A percentile compares a stretch with the other conserved stretches of the same genome.
These are phyloP conservation scores for Aspergillus felis DNA, from an alignment of 2,329 filamentous ascomycete genomes.

Conservation along the genomic window DNA sequence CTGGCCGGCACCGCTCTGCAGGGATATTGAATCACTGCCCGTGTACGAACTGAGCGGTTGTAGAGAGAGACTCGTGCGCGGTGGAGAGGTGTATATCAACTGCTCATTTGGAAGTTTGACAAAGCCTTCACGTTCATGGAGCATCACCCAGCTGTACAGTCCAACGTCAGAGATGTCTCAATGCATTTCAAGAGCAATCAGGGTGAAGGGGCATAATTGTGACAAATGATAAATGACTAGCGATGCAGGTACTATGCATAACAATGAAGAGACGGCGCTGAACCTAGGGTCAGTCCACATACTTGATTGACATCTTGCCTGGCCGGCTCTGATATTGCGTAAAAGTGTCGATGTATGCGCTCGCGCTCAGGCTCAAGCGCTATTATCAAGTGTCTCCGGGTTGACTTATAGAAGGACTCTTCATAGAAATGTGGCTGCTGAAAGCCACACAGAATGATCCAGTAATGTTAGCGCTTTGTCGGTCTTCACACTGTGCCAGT, in stretches of 20 bases:
- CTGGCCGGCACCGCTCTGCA: slow-evolving; percentile 70
- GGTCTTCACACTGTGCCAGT: no score
- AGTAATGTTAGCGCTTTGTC: no score
- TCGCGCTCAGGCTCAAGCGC: neutral
- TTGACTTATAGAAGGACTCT: neutral
- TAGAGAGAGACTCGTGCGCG: slow-evolving; percentile 72
- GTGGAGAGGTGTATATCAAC: slow-evolving; percentile 73
- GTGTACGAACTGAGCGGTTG: slow-evolving; percentile 65
- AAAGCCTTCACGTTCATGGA: slow-evolving; percentile 67
- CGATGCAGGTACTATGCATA: neutral
- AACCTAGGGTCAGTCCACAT: slow-evolving; percentile 20
- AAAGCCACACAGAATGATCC: no score
- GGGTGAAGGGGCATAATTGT: neutral
- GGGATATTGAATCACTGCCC: slow-evolving; percentile 60
- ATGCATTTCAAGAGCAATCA: neutral
- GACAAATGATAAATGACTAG: neutral
- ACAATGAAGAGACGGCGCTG: neutral
- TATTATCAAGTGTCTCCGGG: neutral
- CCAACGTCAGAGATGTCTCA: neutral
- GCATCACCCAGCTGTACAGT: slow-evolving; percentile 79
- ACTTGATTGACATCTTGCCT: slow-evolving; percentile 41
- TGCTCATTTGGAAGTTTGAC: slow-evolving; percentile 81
- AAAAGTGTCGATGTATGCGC: neutral
- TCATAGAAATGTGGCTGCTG: neutral
- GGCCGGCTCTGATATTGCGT: neutral